These are phyloP conservation scores for Epichloe bromicola DNA, from an alignment of 2,329 filamentous ascomycete genomes.

Conservation along the genomic window DNA sequence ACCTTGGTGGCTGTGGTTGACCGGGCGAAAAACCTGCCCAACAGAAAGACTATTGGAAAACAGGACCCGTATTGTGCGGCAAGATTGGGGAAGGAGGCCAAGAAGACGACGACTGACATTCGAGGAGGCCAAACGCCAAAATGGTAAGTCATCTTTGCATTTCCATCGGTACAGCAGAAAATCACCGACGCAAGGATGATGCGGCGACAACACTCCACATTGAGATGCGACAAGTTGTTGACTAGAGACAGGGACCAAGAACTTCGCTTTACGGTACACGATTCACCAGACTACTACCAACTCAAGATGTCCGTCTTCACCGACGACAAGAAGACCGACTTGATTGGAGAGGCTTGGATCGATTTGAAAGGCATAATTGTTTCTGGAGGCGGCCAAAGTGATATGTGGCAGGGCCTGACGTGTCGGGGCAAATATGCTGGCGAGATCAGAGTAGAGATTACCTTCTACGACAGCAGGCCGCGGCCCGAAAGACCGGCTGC, in stretches of 20 bases:
- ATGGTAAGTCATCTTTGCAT: constrained; percentile 49
- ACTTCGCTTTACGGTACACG: constrained; percentile 88
- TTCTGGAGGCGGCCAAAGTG: constrained; percentile 80
- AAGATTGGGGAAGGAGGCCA: constrained; percentile 86
- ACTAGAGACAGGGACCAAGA: constrained; percentile 72
- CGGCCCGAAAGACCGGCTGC: constrained; percentile 59
- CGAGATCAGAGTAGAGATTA: constrained; percentile 88
- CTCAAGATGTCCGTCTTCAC: constrained; percentile 95
- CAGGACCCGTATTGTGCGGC: constrained; percentile 97
- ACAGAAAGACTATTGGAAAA: constrained; percentile 94
- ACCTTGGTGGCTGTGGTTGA: constrained; percentile 88
- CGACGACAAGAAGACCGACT: constrained; percentile 92
- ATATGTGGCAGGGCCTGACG: constrained; percentile 78
- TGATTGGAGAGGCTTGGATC: constrained; percentile 91
- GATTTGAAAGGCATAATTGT: constrained; percentile 71
- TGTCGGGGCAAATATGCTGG: constrained; percentile 93
- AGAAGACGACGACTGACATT: constrained; percentile 90
- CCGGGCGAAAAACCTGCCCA: constrained; percentile 91
- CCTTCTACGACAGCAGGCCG: constrained; percentile 82
- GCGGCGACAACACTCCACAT: not conserved
- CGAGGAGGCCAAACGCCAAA: constrained; percentile 88
- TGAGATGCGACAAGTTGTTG: not conserved
- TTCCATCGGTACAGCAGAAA: not conserved
- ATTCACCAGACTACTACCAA: constrained; percentile 91
- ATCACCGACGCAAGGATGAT: not conserved